phyloP scores from a whole-genome alignment of 257 asterid species.

The Salvia miltiorrhiza region DNA sequence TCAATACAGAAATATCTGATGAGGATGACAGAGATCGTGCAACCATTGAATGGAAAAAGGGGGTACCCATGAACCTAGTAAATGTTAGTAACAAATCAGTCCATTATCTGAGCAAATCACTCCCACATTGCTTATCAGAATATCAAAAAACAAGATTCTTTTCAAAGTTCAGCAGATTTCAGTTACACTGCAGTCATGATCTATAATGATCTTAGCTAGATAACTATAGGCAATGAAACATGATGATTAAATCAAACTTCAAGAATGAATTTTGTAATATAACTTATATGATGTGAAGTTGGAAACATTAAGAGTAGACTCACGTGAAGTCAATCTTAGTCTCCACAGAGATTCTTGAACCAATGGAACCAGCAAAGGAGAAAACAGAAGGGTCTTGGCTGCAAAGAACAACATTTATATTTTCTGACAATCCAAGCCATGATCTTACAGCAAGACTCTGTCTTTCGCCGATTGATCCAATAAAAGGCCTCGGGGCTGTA shows the following conservation, averaged over 20 bases:
- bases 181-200: not conserved
- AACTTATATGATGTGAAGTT: not conserved
- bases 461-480: slow-evolving; percentile 56
- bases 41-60: slow-evolving; percentile 91
- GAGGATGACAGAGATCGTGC: slow-evolving; percentile 72
- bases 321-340: slow-evolving; percentile 85
- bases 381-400: slow-evolving; percentile 71
- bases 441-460: slow-evolving; percentile 79
- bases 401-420: slow-evolving; percentile 67
- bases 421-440: slow-evolving; percentile 75
- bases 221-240: not conserved
- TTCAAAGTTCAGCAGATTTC: not conserved
- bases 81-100: slow-evolving; percentile 10
- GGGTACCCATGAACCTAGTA: slow-evolving; percentile 73
- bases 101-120: not conserved
- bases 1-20: slow-evolving; percentile 65
- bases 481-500: slow-evolving; percentile 79
- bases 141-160: too few species aligned
- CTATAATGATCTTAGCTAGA: not conserved
- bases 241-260: not conserved
- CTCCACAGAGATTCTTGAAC: slow-evolving; percentile 67
- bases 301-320: slow-evolving; percentile 27
- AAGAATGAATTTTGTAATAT: too few species aligned
- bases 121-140: too few species aligned
- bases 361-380: slow-evolving; percentile 57